phyloP scores from a whole-genome alignment of 345 rosid genomes.

The Xanthoceras sorbifolium region DNA sequence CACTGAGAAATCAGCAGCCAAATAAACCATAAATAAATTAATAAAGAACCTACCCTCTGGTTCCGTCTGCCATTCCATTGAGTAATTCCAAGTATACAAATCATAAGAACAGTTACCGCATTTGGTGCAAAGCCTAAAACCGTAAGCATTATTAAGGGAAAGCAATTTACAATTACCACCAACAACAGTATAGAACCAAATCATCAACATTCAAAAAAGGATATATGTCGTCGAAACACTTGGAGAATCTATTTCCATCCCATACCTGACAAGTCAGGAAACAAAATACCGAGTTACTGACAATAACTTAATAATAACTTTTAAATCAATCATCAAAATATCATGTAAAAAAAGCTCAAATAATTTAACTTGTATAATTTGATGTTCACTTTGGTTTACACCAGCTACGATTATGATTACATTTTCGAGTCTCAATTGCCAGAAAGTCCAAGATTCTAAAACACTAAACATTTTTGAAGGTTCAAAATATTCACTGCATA shows the following conservation, averaged over 20 bases:
- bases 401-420: neutral
- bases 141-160: slow-evolving; percentile 53
- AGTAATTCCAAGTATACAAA: slow-evolving; percentile 46
- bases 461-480: neutral
- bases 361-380: neutral
- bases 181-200: slow-evolving; percentile 3
- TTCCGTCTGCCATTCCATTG: slow-evolving; percentile 33
- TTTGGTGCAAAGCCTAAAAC: slow-evolving; percentile 66
- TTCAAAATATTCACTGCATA: neutral
- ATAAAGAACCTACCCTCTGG: slow-evolving; percentile 41
- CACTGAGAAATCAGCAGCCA: neutral
- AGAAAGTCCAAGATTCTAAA: slow-evolving; percentile 1
- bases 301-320: neutral
- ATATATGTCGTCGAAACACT: slow-evolving; percentile 57
- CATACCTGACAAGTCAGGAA: slow-evolving; percentile 49
- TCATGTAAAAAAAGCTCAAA: neutral
- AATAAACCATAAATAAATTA: neutral
- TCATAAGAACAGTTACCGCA: slow-evolving; percentile 49
- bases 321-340: neutral
- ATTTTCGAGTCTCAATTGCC: neutral
- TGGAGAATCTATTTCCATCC: slow-evolving; percentile 49
- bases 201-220: slow-evolving; percentile 33
- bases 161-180: slow-evolving; percentile 10
- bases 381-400: neutral
- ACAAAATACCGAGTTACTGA: neutral